These are phyloP conservation scores for Leccinum solheimii DNA, from an alignment of 1,284 basidiomycete species.

Conservation along the genomic window DNA sequence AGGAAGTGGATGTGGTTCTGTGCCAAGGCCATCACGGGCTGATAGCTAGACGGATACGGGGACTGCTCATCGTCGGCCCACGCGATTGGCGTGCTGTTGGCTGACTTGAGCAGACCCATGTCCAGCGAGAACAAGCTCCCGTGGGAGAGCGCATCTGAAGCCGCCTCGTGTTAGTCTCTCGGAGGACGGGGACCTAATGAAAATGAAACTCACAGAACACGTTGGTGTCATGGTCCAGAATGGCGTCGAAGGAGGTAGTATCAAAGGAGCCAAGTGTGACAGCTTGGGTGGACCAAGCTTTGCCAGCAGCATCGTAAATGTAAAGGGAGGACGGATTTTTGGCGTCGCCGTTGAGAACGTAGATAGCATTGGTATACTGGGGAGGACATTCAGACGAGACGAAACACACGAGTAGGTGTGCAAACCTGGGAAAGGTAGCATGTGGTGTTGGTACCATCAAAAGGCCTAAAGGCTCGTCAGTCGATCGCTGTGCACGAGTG, in stretches of 20 bases:
- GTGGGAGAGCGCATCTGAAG: conserved; percentile 60
- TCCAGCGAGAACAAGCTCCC: conserved; percentile 66
- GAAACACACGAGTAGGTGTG: neutral
- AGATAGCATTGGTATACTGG: conserved; percentile 75
- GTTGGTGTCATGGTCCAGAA: conserved; percentile 90
- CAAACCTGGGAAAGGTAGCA: conserved; percentile 70
- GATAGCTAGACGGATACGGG: conserved; percentile 55
- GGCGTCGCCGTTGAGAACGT: conserved; percentile 74
- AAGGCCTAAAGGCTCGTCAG: conserved; percentile 48
- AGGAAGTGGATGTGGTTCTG: conserved; percentile 83
- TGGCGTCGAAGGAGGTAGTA: conserved; percentile 54
- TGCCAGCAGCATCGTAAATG: conserved; percentile 64
- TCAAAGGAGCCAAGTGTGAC: conserved; percentile 55
- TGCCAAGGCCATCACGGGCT: conserved; percentile 75
- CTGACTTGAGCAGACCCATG: conserved; percentile 61
- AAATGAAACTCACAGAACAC: conserved; percentile 59
- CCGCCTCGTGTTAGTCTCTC: conserved; percentile 6
- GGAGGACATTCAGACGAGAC: conserved; percentile 4
- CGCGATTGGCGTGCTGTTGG: conserved; percentile 51
- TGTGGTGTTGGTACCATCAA: conserved; percentile 62
- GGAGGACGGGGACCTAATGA: neutral
- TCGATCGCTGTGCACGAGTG: conserved; percentile 1
- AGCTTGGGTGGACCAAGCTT: conserved; percentile 66
- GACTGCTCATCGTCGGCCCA: conserved; percentile 65
- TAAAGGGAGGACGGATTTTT: conserved; percentile 63